Percentiles rank a stretch among this genome's conserved stretches.
These are phyloP conservation scores for Pseudonitzschia delicatissima DNA, from an alignment of 108 stramenopile genomes.

Conservation along the genomic window DNA sequence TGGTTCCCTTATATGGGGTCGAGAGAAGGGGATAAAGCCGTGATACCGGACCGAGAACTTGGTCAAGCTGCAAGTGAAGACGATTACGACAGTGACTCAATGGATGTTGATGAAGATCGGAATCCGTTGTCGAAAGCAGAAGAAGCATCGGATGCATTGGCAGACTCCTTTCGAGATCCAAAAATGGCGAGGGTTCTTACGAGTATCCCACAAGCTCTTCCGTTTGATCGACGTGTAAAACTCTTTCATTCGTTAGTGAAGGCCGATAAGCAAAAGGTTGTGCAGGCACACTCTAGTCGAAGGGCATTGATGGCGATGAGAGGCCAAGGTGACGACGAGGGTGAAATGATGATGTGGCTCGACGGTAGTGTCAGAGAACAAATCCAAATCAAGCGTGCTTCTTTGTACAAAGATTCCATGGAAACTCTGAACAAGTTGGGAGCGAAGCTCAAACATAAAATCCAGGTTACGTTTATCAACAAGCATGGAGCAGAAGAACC, in stretches of 20 bases:
- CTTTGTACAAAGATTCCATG: conserved; percentile 78
- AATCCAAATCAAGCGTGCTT: conserved; percentile 65
- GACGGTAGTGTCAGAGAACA: conserved; percentile 52
- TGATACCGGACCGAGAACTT: conserved; percentile 35
- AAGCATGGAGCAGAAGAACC: conserved; percentile 91
- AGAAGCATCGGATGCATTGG: conserved; percentile 66
- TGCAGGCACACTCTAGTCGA: conserved; percentile 20
- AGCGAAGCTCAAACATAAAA: conserved; percentile 64
- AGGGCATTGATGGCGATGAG: conserved; percentile 34
- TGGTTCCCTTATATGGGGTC: conserved; percentile 66
- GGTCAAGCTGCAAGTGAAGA: conserved; percentile 31
- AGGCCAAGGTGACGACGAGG: conserved; percentile 31
- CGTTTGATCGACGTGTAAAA: conserved; percentile 77
- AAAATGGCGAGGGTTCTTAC: conserved; percentile 83
- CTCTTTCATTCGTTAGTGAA: conserved; percentile 73
- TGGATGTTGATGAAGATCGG: conserved; percentile 16
- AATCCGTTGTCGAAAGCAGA: conserved; percentile 16
- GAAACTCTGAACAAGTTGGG: conserved; percentile 59
- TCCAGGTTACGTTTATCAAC: conserved; percentile 94
- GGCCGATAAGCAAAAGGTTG: conserved; percentile 69
- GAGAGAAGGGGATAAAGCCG: conserved; percentile 43
- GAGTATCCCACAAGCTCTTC: conserved; percentile 78
- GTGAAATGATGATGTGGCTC: conserved; percentile 10
- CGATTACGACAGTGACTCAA: conserved; percentile 24
- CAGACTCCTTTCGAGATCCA: conserved; percentile 72